phyloP scores from a whole-genome alignment of 2,329 filamentous ascomycete species.

The Sclerotinia trifoliorum region DNA sequence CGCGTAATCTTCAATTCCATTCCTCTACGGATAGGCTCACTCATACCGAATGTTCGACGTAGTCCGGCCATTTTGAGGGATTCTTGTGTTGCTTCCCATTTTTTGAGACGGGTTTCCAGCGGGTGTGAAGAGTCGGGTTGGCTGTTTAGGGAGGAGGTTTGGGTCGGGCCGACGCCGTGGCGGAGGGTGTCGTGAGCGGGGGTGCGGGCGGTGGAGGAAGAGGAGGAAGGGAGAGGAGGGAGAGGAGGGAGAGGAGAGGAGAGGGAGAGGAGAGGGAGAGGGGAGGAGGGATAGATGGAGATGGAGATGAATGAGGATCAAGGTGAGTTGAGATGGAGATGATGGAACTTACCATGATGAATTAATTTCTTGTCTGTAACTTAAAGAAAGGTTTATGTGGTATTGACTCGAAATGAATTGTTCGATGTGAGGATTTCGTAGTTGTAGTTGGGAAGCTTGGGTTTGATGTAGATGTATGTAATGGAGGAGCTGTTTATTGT shows the following conservation, averaged over 20 bases:
- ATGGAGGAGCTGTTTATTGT: conserved; percentile 8
- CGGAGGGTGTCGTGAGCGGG: conserved; percentile 96
- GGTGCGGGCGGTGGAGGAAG: conserved; percentile 61
- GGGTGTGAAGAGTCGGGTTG: conserved; percentile 69
- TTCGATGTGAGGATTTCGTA: not conserved
- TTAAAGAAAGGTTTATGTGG: no score
- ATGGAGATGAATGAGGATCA: no score
- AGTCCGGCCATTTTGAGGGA: conserved; percentile 83
- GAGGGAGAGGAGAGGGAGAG: no score
- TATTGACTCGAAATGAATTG: no score
- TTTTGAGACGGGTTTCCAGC: conserved; percentile 82
- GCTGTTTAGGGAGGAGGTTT: conserved; percentile 46
- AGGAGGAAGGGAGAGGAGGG: no score
- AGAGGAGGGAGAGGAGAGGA: no score
- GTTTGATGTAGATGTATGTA: not conserved
- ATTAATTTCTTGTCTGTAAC: not conserved
- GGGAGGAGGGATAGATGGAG: no score
- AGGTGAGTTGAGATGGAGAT: not conserved
- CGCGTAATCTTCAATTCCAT: conserved; percentile 93
- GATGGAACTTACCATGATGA: conserved; percentile 5
- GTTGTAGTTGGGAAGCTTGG: not conserved
- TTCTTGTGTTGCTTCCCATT: conserved; percentile 90
- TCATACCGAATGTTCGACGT: conserved; percentile 83
- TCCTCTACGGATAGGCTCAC: conserved; percentile 84
- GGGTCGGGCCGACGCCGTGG: conserved; percentile 70